phyloP scores from a whole-genome alignment of 805 yeast species.

The Tetrapisispora nanseiensis region DNA sequence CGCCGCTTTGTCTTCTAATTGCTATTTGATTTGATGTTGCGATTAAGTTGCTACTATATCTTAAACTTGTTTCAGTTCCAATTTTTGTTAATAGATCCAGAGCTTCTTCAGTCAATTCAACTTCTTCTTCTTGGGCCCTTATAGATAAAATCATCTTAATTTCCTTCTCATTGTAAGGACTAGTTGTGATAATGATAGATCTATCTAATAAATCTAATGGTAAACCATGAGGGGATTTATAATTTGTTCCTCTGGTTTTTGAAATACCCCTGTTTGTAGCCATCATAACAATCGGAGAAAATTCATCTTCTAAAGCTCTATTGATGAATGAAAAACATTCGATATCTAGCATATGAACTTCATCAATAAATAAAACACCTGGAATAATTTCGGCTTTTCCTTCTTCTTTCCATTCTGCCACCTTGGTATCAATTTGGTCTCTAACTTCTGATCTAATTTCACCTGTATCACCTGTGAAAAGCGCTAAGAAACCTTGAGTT shows the following conservation, averaged over 20 bases:
- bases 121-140: constrained; percentile 91
- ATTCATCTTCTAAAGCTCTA: constrained; percentile 92
- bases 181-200: constrained; percentile 83
- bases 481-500: constrained; percentile 94
- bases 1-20: constrained; percentile 51
- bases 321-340: constrained; percentile 93
- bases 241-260: constrained; percentile 86
- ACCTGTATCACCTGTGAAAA: constrained; percentile 94
- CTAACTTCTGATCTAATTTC: constrained; percentile 93
- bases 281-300: constrained; percentile 95
- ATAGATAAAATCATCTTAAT: constrained; percentile 77
- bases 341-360: constrained; percentile 95
- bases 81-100: constrained; percentile 80
- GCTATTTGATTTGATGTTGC: constrained; percentile 86
- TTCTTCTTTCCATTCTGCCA: constrained; percentile 97
- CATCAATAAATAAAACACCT: constrained; percentile 95
- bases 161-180: constrained; percentile 69
- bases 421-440: constrained; percentile 92
- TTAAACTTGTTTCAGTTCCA: constrained; percentile 79
- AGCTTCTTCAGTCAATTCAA: constrained; percentile 72
- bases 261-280: constrained; percentile 96
- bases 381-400: constrained; percentile 98
- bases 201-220: constrained; percentile 93
- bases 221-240: constrained; percentile 94
- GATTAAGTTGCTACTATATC: constrained; percentile 87